These are phyloP conservation scores for Cytospora mali DNA, from an alignment of 2,329 filamentous ascomycete species.

Conservation along the genomic window DNA sequence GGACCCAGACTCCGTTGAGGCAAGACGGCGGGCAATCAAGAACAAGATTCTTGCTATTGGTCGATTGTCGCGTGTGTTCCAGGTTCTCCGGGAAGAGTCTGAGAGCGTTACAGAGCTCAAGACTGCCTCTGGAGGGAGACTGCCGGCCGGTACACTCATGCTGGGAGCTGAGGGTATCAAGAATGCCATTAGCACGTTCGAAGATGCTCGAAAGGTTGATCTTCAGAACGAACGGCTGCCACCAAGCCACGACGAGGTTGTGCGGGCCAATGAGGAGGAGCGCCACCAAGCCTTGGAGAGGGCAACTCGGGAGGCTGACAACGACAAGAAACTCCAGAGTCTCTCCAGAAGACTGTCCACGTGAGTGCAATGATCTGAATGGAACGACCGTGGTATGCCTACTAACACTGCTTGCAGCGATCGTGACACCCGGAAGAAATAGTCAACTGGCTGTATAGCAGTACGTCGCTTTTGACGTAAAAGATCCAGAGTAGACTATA, in stretches of 20 bases:
- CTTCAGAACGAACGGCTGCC: conserved; percentile 94
- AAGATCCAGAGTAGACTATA: not conserved
- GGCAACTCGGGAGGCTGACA: conserved; percentile 85
- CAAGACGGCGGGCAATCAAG: conserved; percentile 95
- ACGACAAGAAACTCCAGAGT: conserved; percentile 83
- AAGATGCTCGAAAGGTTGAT: conserved; percentile 96
- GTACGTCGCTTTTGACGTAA: not conserved
- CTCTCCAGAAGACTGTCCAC: conserved; percentile 93
- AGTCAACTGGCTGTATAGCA: not conserved
- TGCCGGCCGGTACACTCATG: conserved; percentile 96
- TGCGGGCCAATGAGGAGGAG: conserved; percentile 79
- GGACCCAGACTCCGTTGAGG: conserved; percentile 87
- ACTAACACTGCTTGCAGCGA: conserved; percentile 20
- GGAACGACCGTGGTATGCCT: too few species aligned
- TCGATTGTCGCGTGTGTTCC: conserved; percentile 94
- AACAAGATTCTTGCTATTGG: conserved; percentile 99
- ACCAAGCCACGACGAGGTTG: conserved; percentile 89
- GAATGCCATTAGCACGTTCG: conserved; percentile 94
- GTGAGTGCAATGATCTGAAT: conserved; percentile 61
- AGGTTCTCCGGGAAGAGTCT: conserved; percentile 95
- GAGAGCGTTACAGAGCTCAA: conserved; percentile 97
- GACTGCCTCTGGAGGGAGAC: conserved; percentile 87
- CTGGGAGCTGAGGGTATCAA: conserved; percentile 95
- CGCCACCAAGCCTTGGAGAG: conserved; percentile 81
- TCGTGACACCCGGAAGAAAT: conserved; percentile 27